These are phyloP conservation scores for Coemansia aciculifera DNA, from an alignment of 192 early-diverging fungal genomes.

Conservation along the genomic window DNA sequence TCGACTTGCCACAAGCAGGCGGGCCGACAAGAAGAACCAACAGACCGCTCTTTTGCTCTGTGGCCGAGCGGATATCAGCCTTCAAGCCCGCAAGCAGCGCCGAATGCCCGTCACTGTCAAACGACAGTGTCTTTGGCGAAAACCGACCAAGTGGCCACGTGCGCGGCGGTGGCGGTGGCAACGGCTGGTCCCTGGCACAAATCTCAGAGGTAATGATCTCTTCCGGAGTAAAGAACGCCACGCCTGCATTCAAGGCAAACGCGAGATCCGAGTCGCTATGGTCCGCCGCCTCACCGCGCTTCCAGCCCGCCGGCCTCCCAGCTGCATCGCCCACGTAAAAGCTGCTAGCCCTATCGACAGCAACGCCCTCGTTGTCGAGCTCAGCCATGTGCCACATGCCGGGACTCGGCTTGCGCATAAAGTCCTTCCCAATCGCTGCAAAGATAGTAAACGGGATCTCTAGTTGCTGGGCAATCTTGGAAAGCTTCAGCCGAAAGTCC, in stretches of 20 bases:
- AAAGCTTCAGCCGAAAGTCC: slow-evolving; percentile 61
- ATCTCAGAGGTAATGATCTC: slow-evolving; percentile 65
- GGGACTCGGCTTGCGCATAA: slow-evolving; percentile 52
- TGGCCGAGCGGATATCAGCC: slow-evolving; percentile 24
- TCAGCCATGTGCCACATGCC: slow-evolving; percentile 47
- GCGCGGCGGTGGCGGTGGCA: slow-evolving; percentile 25
- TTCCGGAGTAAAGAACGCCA: slow-evolving; percentile 83
- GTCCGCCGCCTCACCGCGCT: slow-evolving; percentile 62
- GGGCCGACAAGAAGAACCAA: slow-evolving; percentile 78
- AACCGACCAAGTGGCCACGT: slow-evolving; percentile 15
- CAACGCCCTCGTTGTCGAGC: slow-evolving; percentile 31
- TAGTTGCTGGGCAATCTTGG: slow-evolving; percentile 77
- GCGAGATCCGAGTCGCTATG: slow-evolving; percentile 84
- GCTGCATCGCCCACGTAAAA: slow-evolving; percentile 96
- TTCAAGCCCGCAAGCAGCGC: slow-evolving; percentile 25
- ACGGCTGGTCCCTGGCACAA: slow-evolving; percentile 18
- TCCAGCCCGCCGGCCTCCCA: slow-evolving; percentile 73
- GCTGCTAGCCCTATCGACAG: slow-evolving; percentile 58
- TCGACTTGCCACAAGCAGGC: slow-evolving; percentile 84
- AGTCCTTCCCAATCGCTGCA: slow-evolving; percentile 67
- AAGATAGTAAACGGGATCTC: slow-evolving; percentile 71
- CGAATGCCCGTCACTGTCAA: neutral
- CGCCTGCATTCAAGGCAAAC: slow-evolving; percentile 72
- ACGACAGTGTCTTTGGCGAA: slow-evolving; percentile 2
- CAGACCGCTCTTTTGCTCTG: slow-evolving; percentile 38